Percentiles rank a stretch among this genome's conserved stretches.
phyloP scores from a whole-genome alignment of 257 asterid species.

The Nicotiana undulata region DNA sequence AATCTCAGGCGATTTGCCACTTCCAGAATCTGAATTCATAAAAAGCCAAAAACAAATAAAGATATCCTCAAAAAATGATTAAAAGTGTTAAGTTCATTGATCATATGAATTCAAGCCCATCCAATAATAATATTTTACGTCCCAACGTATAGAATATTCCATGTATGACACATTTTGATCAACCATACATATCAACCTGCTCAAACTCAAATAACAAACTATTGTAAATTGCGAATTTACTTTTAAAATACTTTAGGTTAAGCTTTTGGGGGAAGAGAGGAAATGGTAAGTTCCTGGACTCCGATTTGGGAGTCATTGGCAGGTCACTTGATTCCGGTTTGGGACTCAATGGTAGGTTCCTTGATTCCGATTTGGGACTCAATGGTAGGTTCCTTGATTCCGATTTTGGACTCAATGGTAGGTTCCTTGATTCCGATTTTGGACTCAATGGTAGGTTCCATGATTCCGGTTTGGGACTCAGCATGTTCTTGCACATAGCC shows the following conservation, averaged over 20 bases:
- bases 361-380: neutral
- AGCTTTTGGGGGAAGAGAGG: conserved; percentile 35
- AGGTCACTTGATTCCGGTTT: conserved; percentile 1
- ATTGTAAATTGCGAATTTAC: neutral
- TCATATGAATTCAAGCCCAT: neutral
- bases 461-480: conserved; percentile 20
- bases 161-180: neutral
- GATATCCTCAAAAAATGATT: neutral
- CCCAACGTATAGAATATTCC: neutral
- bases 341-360: conserved; percentile 19
- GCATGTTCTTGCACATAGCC: conserved; percentile 23
- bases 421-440: conserved; percentile 5
- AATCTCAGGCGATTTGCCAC: too few relatives aligned
- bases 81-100: neutral
- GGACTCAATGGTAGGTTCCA: conserved; percentile 7
- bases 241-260: conserved; percentile 17
- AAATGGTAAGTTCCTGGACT: conserved; percentile 14
- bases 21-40: too few relatives aligned
- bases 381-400: conserved; percentile 13
- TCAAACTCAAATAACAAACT: neutral
- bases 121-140: neutral
- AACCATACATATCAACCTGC: neutral
- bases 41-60: too few relatives aligned
- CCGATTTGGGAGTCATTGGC: conserved; percentile 16
- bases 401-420: neutral